A percentile compares a stretch with the other conserved stretches of the same genome.
phyloP scores from a whole-genome alignment of 805 yeast species.

The Saccharomycopsis fodiens region DNA sequence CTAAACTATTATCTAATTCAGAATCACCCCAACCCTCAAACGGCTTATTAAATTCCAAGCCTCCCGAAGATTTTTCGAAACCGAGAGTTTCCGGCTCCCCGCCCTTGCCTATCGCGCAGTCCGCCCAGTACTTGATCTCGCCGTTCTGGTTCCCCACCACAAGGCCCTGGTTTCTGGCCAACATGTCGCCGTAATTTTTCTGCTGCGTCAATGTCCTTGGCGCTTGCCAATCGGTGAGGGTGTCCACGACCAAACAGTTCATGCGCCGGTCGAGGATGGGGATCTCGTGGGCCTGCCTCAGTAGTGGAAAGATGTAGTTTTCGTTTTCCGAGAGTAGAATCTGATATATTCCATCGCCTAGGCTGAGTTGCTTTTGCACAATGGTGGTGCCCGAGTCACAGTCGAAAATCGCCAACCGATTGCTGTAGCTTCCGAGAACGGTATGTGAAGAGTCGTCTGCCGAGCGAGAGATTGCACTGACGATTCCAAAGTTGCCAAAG shows the following conservation, averaged over 20 bases:
- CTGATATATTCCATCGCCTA: conserved; percentile 31
- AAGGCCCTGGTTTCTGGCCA: conserved; percentile 24
- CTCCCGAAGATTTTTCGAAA: not conserved
- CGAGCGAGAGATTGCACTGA: conserved; percentile 23
- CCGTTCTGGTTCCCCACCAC: conserved; percentile 26
- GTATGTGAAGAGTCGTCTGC: conserved; percentile 14
- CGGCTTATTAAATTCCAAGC: not conserved
- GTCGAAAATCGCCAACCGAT: conserved; percentile 26
- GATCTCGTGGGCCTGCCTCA: conserved; percentile 27
- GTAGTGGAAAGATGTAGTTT: conserved; percentile 28
- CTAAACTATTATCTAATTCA: no score
- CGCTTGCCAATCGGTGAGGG: conserved; percentile 9
- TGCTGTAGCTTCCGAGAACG: conserved; percentile 27
- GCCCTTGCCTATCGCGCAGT: conserved; percentile 1
- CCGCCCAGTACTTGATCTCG: conserved; percentile 7
- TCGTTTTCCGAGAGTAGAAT: conserved; percentile 31
- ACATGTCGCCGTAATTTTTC: conserved; percentile 23
- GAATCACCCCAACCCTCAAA: not conserved
- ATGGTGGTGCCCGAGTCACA: conserved; percentile 14
- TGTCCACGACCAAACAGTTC: conserved; percentile 21
- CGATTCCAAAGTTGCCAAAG: conserved; percentile 20
- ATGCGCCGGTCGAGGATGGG: conserved; percentile 31
- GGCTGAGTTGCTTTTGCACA: conserved; percentile 1
- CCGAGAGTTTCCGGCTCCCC: not conserved
- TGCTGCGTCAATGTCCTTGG: conserved; percentile 20